phyloP scores from a whole-genome alignment of 2,329 filamentous ascomycete species.

The Thermoascus crustaceus region DNA sequence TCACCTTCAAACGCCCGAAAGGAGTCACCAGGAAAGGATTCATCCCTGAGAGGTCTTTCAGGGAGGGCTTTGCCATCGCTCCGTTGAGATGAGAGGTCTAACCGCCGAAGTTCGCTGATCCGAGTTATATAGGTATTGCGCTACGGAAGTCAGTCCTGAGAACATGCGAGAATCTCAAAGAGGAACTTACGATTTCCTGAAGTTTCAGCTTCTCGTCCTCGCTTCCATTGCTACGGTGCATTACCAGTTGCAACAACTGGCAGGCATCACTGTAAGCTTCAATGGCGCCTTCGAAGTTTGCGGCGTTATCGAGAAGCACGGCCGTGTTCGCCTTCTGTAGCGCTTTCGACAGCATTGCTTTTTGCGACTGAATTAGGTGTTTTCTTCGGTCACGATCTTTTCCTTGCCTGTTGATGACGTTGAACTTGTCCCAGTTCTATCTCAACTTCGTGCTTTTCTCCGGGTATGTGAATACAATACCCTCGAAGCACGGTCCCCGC shows the following conservation, averaged over 20 bases:
- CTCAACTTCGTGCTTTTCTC: no score
- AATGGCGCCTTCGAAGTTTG: conserved; percentile 86
- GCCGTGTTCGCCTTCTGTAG: conserved; percentile 93
- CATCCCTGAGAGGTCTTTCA: conserved; percentile 56
- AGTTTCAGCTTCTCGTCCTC: conserved; percentile 78
- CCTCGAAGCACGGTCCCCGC: no score
- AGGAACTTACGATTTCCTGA: conserved; percentile 73
- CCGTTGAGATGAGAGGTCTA: conserved; percentile 46
- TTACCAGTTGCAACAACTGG: conserved; percentile 75
- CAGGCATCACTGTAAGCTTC: conserved; percentile 90
- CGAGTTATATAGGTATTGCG: conserved; percentile 83
- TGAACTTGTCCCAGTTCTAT: no score
- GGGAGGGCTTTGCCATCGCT: conserved; percentile 67
- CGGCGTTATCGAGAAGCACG: conserved; percentile 89
- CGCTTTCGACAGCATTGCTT: conserved; percentile 93
- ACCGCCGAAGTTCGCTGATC: conserved; percentile 74
- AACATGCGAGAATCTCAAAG: background rate
- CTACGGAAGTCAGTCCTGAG: conserved; percentile 36
- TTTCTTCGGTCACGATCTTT: conserved; percentile 16
- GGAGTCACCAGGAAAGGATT: conserved; percentile 41
- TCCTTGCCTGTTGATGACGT: conserved; percentile 1
- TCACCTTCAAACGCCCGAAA: conserved; percentile 28
- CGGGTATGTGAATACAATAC: no score
- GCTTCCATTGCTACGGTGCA: conserved; percentile 71
- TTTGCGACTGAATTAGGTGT: conserved; percentile 60